These are phyloP conservation scores for Phytopythium litorale DNA, from an alignment of 352 stramenopile genomes.

Conservation along the genomic window DNA sequence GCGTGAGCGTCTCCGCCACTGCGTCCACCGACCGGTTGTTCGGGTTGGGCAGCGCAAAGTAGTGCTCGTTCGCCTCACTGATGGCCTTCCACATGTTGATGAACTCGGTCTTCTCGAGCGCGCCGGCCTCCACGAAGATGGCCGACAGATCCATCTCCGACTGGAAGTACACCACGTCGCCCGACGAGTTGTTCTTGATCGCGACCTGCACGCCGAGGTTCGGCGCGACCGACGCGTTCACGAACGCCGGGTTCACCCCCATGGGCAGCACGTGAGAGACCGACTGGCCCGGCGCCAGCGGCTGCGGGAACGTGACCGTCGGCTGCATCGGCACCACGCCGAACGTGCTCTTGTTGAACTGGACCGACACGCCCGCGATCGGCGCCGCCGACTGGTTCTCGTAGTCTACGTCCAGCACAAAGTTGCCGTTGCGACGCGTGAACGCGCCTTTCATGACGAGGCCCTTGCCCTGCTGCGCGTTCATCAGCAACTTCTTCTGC, in stretches of 20 bases:
- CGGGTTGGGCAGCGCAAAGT: constrained; percentile 82
- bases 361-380: constrained; percentile 91
- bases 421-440: constrained; percentile 52
- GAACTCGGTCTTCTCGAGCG: constrained; percentile 91
- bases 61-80: constrained; percentile 93
- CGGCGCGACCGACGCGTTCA: constrained; percentile 67
- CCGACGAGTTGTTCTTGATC: constrained; percentile 96
- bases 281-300: constrained; percentile 65
- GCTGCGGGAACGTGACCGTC: constrained; percentile 80
- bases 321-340: constrained; percentile 92
- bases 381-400: constrained; percentile 89
- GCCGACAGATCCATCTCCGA: constrained; percentile 89
- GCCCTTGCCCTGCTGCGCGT: constrained; percentile 80
- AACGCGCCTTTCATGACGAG: constrained; percentile 87
- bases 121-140: constrained; percentile 85
- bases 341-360: constrained; percentile 99
- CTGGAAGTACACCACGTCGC: constrained; percentile 96
- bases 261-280: constrained; percentile 70
- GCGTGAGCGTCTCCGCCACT: constrained; percentile 84
- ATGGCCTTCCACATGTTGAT: constrained; percentile 96
- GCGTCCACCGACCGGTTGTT: constrained; percentile 69
- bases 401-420: constrained; percentile 72
- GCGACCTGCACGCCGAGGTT: constrained; percentile 92
- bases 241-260: constrained; percentile 75
- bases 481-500: constrained; percentile 74